A percentile compares a stretch with the other conserved stretches of the same genome.
Conservation (phyloP, 257 asterid genomes). For the Solanum piurae region DNA sequence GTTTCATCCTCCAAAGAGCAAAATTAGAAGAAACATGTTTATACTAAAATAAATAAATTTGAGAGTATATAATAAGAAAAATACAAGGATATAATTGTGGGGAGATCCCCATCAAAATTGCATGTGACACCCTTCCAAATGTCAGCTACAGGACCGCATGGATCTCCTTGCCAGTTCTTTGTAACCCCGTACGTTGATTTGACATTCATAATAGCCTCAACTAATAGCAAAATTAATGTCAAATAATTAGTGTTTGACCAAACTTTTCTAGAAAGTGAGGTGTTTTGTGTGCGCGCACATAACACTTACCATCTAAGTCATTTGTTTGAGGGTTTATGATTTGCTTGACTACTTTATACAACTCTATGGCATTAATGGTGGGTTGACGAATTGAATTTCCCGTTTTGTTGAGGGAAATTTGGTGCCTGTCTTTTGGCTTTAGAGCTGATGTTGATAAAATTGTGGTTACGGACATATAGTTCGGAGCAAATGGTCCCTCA, state of each 20-base stretch:
- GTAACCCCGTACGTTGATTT: neutral
- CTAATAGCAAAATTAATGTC: neutral
- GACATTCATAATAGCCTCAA: neutral
- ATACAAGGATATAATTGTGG: conserved; percentile 5
- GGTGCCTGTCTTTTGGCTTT: neutral
- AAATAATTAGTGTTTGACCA: neutral
- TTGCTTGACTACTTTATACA: neutral
- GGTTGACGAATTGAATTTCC: conserved; percentile 7
- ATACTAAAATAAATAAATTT: neutral
- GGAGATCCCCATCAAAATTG: neutral
- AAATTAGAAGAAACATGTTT: neutral
- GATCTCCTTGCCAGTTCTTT: conserved; percentile 21
- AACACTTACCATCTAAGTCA: conserved; percentile 7
- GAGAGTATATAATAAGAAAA: neutral
- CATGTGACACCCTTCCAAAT: conserved; percentile 9
- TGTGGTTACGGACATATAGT: neutral
- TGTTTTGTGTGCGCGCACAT: neutral
- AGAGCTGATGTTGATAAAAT: no score
- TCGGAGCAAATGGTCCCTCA: neutral
- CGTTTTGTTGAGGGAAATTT: neutral
- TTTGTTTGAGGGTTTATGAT: neutral
- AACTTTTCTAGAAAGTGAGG: neutral
- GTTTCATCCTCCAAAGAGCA: neutral
- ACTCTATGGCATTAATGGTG: conserved; percentile 4
- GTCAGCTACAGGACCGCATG: conserved; percentile 3